Base-by-base conservation (phyloP, 805 yeast genomes). In the Saccharomyces jurei region DNA sequence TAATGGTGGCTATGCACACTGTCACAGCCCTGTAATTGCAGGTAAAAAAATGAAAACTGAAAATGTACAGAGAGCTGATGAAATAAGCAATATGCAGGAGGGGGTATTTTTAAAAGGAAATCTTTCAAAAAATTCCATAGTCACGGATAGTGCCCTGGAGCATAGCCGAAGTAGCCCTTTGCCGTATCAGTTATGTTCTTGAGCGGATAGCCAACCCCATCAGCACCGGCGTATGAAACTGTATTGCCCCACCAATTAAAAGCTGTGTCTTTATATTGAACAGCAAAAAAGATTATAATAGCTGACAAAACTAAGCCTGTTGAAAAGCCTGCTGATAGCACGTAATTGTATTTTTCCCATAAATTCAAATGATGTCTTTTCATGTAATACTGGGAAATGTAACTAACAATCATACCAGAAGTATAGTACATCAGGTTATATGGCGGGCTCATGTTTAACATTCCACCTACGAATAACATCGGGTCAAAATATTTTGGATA, bases 181-280 rank as follows among this genome's bases (percentile, higher is more conserved):
- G 56, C 54, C 6, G 57, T 54, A 2, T 44, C 51, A 17, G 60
- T 47, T 14, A 60, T 49, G 46, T 63, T 56, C 48, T 41, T 50
- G 17, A 54, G 21, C 22, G 66, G 57, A 6, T 50, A 28, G n/a
- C 61, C 60, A 22, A 44, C 52, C 6, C 52, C 59, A 47, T 62
- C 65, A 2, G 53, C 51, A 22, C 66, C 64, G 10, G 51, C 53
- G 50, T 59, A 63, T 0, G 63, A 46, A 11, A 75, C 76, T n/a
- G 56, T 66, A 54, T 81, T 82, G 1, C 89, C 89, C 89, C 89
- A 84, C 89, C 89, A 84, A 46, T 68, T 57, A 13, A 83, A 52
- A 3, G 63, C 57, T 28, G 69, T 71, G 2, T 72, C 70, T 49
- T 79, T 74, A 61, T 75, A 81, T 55, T 73, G 71, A 3, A 76